These are phyloP conservation scores for Alternaria tenuissima DNA, from an alignment of 2,329 filamentous ascomycete species.

Conservation along the genomic window DNA sequence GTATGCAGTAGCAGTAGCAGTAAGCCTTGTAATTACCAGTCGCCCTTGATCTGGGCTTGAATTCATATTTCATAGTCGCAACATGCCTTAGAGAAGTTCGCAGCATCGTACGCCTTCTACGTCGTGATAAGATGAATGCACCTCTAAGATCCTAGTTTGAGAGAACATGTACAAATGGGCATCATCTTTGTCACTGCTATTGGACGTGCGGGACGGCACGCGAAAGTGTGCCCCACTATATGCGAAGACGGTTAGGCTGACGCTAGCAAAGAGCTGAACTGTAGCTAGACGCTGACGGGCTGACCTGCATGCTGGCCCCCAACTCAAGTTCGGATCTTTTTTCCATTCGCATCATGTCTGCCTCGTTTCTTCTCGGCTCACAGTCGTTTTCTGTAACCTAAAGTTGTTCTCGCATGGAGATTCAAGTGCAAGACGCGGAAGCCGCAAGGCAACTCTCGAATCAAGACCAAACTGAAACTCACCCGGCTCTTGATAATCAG, in stretches of 20 bases:
- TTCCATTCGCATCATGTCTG: not conserved
- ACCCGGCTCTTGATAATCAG: too few relatives aligned
- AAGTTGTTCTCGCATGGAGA: not conserved
- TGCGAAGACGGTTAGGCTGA: not conserved
- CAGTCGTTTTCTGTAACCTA: not conserved
- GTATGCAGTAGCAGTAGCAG: slow-evolving; percentile 7
- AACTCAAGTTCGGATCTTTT: not conserved
- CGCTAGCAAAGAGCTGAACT: slow-evolving; percentile 2
- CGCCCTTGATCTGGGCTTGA: slow-evolving; percentile 10
- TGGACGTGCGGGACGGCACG: not conserved
- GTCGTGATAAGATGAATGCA: too few relatives aligned
- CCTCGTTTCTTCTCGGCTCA: not conserved
- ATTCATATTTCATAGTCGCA: slow-evolving; percentile 3
- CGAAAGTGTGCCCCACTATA: not conserved
- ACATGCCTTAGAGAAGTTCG: not conserved
- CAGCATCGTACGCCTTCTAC: too few relatives aligned
- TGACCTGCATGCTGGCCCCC: not conserved
- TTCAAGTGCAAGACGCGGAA: not conserved
- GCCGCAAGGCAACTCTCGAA: not conserved
- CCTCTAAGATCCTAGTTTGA: too few relatives aligned
- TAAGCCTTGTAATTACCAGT: slow-evolving; percentile 12
- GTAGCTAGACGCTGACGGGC: not conserved
- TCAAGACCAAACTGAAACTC: not conserved
- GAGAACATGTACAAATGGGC: too few relatives aligned
- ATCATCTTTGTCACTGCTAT: too few relatives aligned